A percentile compares a stretch with the other conserved stretches of the same genome.
Evolutionary conservation across 257 asterid genomes (phyloP).

Genomic region (Solanum arcanum): DNA sequence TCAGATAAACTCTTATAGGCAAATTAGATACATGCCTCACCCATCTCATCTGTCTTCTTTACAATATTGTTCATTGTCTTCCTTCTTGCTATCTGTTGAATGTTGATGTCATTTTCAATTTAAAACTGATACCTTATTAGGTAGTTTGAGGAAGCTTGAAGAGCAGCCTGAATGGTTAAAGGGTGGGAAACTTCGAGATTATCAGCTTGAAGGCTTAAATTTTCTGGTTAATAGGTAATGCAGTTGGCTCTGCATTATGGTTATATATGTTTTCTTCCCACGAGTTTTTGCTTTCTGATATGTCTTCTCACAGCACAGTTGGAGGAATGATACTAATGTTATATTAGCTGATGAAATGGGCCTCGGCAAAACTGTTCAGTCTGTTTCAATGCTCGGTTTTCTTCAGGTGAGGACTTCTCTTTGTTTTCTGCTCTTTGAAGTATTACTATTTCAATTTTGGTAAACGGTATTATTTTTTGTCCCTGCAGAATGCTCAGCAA

Average conservation of each 20-base stretch:
- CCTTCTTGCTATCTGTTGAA: background rate
- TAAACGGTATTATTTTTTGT: conserved; percentile 3
- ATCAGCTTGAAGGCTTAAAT: conserved; percentile 98
- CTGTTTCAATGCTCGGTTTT: conserved; percentile 98
- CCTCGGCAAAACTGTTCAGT: conserved; percentile 97
- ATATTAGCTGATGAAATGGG: conserved; percentile 99
- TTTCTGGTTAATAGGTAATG: conserved; percentile 94
- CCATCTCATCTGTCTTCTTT: background rate
- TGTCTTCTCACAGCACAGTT: conserved; percentile 61
- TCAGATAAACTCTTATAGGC: background rate
- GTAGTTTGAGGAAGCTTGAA: conserved; percentile 94
- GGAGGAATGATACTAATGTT: conserved; percentile 98
- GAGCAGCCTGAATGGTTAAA: conserved; percentile 98
- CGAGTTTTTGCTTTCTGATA: conserved; percentile 25
- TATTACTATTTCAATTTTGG: background rate
- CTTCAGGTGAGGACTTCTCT: conserved; percentile 50
- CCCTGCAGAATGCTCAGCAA: conserved; percentile 76
- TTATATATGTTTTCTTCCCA: background rate
- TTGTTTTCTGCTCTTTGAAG: background rate
- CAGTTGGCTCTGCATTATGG: conserved; percentile 9
- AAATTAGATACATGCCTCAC: background rate
- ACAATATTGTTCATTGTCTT: background rate
- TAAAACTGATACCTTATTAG: conserved; percentile 25
- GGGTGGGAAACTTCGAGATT: conserved; percentile 98
- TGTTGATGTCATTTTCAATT: background rate